Evolutionary conservation across 805 yeast genomes (phyloP).

Genomic region (Pichia kluyveri): DNA sequence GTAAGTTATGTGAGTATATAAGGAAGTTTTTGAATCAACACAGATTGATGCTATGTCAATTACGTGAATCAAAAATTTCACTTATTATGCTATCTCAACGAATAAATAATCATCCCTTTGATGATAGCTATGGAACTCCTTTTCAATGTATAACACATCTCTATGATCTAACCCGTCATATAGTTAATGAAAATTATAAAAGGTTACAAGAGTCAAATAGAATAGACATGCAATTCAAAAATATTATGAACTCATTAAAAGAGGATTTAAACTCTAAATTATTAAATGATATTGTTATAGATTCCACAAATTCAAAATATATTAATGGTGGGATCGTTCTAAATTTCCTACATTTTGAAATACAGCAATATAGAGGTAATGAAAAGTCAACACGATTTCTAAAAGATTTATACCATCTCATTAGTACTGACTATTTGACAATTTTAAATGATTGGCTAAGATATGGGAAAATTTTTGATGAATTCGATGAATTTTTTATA

Average conservation of each 20-base stretch:
- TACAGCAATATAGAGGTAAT: constrained; percentile 60
- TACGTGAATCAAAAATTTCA: constrained; percentile 50
- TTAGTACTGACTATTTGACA: constrained; percentile 52
- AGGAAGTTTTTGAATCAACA: constrained; percentile 33
- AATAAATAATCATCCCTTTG: constrained; percentile 18
- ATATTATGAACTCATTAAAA: constrained; percentile 28
- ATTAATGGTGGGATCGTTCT: constrained; percentile 78
- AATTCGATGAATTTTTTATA: constrained; percentile 77
- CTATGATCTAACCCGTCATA: constrained; percentile 41
- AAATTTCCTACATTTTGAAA: constrained; percentile 47
- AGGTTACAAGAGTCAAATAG: constrained; percentile 27
- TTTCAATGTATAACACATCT: constrained; percentile 40
- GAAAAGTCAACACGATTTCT: constrained; percentile 43
- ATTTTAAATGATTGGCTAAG: constrained; percentile 78
- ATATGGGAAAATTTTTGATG: constrained; percentile 67
- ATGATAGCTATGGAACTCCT: constrained; percentile 12
- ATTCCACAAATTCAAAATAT: constrained; percentile 39
- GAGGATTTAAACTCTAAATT: constrained; percentile 25
- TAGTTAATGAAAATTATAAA: constrained; percentile 39
- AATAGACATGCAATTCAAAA: constrained; percentile 21
- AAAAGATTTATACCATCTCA: constrained; percentile 40
- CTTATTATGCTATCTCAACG: constrained; percentile 51
- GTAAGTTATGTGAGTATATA: constrained; percentile 59
- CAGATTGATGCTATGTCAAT: constrained; percentile 24
- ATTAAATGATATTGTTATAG: constrained; percentile 42